These are phyloP conservation scores for Phytophthora brassicae DNA, from an alignment of 352 stramenopile genomes.

Conservation along the genomic window DNA sequence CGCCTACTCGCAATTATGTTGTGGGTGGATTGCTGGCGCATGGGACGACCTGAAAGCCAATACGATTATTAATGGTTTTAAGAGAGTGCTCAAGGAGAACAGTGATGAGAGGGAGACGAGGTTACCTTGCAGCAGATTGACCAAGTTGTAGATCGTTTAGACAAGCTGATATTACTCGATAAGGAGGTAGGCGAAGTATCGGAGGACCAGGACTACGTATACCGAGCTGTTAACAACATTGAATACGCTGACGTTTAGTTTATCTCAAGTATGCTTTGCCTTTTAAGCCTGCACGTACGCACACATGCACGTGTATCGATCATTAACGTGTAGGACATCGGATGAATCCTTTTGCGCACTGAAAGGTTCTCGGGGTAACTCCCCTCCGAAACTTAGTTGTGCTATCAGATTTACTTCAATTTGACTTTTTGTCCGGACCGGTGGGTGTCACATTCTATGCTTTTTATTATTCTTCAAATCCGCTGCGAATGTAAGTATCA, in stretches of 20 bases:
- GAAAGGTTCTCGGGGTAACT: too few relatives aligned
- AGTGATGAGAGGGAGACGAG: not conserved
- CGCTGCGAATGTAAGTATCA: too few relatives aligned
- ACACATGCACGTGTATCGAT: too few relatives aligned
- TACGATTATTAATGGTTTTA: not conserved
- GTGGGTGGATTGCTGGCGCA: not conserved
- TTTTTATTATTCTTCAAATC: too few relatives aligned
- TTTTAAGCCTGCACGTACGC: not conserved
- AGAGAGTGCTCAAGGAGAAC: not conserved
- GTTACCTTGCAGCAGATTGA: not conserved
- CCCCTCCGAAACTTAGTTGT: too few relatives aligned
- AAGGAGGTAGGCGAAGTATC: not conserved
- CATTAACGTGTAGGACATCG: too few relatives aligned
- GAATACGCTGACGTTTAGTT: not conserved
- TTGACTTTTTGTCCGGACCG: too few relatives aligned
- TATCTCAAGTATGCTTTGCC: not conserved
- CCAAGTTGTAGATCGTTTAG: not conserved
- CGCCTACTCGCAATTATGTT: not conserved
- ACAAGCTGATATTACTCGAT: not conserved
- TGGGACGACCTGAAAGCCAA: not conserved
- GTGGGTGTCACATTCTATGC: too few relatives aligned
- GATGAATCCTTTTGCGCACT: too few relatives aligned
- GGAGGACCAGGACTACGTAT: not conserved
- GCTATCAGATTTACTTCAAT: too few relatives aligned
- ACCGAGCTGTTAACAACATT: not conserved